Base-by-base conservation (phyloP, 2,329 filamentous ascomycete species). In the Colletotrichum sp. region DNA sequence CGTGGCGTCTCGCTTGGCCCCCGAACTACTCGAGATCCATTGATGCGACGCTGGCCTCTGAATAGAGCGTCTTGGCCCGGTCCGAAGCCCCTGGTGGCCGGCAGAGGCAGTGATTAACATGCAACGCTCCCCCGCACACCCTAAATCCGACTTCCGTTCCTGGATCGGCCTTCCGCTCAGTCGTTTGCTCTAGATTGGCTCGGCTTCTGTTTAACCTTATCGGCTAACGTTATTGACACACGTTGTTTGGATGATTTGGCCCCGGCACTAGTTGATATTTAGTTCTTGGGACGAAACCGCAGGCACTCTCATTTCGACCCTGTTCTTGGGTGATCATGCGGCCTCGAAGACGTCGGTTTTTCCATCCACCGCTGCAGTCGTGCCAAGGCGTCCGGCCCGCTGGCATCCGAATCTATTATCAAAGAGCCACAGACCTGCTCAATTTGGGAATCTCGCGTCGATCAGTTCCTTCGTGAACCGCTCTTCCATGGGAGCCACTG, bases 131-230 rank as follows among this genome's bases (percentile, higher is more conserved):
- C 67, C 67, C 56, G 67, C 67, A 13, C 36, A 10, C 18, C 18
- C 15, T 25, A 34, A 32, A 27, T 32, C 36, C 12, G 66, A 52
- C 56, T 70, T 62, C 67, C 67, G 13, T 62, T 70, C 67, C 36
- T 61, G 56, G 67, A 48, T 12, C 34, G 27, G 28, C 27, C 16
- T 43, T 58, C 67, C 56, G 67, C 25, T 32, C 22, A 12, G 28
- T 48, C n/a, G 55, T 62, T 58, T 62, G 56, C 34, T 6, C 36
- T 70, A 62, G 10, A 52, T 70, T 70, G 36, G 67, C 67, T 69
- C 32, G 34, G 66, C 67, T 52, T 25, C 60, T 25, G 27, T 52
- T 70, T 62, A 70, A 70, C 67, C 67, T 62, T 70, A 70, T 70
- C 56, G 36, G 28, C 27, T 28, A 70, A 52, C 25, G 55, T 62